Evolutionary conservation across 2,329 filamentous ascomycete species (phyloP).

Genomic region (Fusarium sambucinum): DNA sequence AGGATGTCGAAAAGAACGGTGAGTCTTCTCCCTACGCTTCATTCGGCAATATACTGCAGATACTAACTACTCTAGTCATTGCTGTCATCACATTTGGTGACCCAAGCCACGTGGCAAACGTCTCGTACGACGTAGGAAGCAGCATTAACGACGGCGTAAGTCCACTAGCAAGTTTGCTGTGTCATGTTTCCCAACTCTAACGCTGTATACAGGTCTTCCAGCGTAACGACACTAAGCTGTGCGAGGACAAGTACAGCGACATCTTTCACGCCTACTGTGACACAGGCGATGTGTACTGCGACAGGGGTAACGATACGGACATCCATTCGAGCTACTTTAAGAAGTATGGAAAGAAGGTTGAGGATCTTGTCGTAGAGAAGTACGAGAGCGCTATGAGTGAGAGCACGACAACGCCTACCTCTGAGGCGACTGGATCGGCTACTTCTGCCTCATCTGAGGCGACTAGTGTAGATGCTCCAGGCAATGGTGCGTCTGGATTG

Average conservation of each 20-base stretch:
- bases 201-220: slow-evolving; percentile 52
- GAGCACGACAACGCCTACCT: slow-evolving; percentile 11
- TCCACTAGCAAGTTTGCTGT: slow-evolving; percentile 11
- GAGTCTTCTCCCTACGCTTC: neutral
- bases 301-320: slow-evolving; percentile 46
- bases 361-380: slow-evolving; percentile 53
- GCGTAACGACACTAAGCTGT: slow-evolving; percentile 52
- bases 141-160: slow-evolving; percentile 55
- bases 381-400: slow-evolving; percentile 45
- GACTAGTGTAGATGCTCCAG: slow-evolving; percentile 16
- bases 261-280: slow-evolving; percentile 58
- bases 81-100: slow-evolving; percentile 58
- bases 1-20: slow-evolving; percentile 53
- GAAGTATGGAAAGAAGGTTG: slow-evolving; percentile 52
- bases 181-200: slow-evolving; percentile 21
- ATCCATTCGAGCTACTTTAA: slow-evolving; percentile 55
- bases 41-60: neutral
- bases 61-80: slow-evolving; percentile 51
- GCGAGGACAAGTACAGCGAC: slow-evolving; percentile 52
- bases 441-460: slow-evolving; percentile 2
- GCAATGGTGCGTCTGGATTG: slow-evolving; percentile 26
- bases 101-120: slow-evolving; percentile 54
- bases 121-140: slow-evolving; percentile 54
- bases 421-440: slow-evolving; percentile 14
- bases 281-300: slow-evolving; percentile 58